A percentile compares a stretch with the other conserved stretches of the same genome.
Evolutionary conservation across 495 filamentous ascomycete species (phyloP).

Genomic region (Melanomma pulvis-pyrius): DNA sequence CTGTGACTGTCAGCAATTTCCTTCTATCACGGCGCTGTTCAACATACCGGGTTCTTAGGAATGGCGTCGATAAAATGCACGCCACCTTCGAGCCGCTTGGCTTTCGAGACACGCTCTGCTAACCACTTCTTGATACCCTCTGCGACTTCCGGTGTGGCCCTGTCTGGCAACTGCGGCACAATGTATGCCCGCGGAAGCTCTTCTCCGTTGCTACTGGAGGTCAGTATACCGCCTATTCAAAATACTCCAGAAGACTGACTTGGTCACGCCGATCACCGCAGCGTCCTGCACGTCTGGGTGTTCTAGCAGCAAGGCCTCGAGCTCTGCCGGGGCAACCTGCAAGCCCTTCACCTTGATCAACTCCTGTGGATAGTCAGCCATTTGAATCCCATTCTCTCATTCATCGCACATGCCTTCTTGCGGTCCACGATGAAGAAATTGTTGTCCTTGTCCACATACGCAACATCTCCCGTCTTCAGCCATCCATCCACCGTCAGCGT

Average conservation of each 20-base stretch:
- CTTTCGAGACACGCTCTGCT: slow-evolving; percentile 36
- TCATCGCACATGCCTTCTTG: slow-evolving; percentile 41
- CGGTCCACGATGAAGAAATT: slow-evolving; percentile 48
- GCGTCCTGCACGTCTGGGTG: slow-evolving; percentile 45
- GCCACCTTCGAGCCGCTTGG: slow-evolving; percentile 45
- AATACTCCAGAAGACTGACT: slow-evolving; percentile 14
- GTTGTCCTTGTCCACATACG: slow-evolving; percentile 41
- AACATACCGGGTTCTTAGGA: slow-evolving; percentile 47
- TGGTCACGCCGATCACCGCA: slow-evolving; percentile 46
- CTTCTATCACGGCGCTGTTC: neutral
- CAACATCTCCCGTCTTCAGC: slow-evolving; percentile 49
- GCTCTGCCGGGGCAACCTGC: slow-evolving; percentile 49
- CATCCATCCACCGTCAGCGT: slow-evolving; percentile 46
- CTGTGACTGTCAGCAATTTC: slow-evolving; percentile 15
- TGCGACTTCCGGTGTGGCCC: slow-evolving; percentile 26
- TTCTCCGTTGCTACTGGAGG: slow-evolving; percentile 39
- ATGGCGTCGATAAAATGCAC: slow-evolving; percentile 42
- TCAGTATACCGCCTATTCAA: neutral
- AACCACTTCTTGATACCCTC: slow-evolving; percentile 42
- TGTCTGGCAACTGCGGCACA: slow-evolving; percentile 32
- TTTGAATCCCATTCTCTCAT: neutral
- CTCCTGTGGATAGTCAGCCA: slow-evolving; percentile 35
- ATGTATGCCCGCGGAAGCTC: slow-evolving; percentile 47
- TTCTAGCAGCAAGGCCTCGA: slow-evolving; percentile 47
- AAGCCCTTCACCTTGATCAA: slow-evolving; percentile 49